Evolutionary conservation across 192 early-diverging fungal genomes (phyloP).

Genomic region (Rhizophagus prolifer): DNA sequence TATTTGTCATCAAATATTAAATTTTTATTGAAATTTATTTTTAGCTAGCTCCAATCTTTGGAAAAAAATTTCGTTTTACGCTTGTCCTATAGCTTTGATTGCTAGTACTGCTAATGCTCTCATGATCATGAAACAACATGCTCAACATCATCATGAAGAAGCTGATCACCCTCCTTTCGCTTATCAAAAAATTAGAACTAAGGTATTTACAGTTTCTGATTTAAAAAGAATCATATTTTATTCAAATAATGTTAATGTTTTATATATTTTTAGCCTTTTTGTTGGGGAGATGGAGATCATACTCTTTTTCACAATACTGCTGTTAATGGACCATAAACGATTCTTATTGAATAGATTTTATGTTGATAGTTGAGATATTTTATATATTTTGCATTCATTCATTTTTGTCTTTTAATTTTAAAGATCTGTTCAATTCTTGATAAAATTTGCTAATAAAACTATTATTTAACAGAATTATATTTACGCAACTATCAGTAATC

Average conservation of each 20-base stretch:
- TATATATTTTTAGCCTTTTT: conserved; percentile 22
- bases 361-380: neutral
- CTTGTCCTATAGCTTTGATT: conserved; percentile 37
- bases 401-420: neutral
- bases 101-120: conserved; percentile 39
- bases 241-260: neutral
- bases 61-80: conserved; percentile 46
- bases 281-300: conserved; percentile 28
- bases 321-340: conserved; percentile 3
- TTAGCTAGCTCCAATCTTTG: conserved; percentile 41
- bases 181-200: conserved; percentile 43
- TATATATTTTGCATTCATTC: neutral
- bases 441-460: too few species aligned
- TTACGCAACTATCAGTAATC: too few species aligned
- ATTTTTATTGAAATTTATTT: neutral
- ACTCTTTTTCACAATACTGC: conserved; percentile 30
- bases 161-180: conserved; percentile 39
- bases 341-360: neutral
- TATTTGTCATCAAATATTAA: neutral
- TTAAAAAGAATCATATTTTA: neutral
- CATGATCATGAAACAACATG: conserved; percentile 42
- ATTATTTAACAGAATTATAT: too few species aligned
- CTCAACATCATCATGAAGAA: conserved; percentile 38
- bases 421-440: too few species aligned
- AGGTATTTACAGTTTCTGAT: conserved; percentile 32